Base-by-base conservation (phyloP, 108 stramenopile genomes). In the Discostella stelligeroides region DNA sequence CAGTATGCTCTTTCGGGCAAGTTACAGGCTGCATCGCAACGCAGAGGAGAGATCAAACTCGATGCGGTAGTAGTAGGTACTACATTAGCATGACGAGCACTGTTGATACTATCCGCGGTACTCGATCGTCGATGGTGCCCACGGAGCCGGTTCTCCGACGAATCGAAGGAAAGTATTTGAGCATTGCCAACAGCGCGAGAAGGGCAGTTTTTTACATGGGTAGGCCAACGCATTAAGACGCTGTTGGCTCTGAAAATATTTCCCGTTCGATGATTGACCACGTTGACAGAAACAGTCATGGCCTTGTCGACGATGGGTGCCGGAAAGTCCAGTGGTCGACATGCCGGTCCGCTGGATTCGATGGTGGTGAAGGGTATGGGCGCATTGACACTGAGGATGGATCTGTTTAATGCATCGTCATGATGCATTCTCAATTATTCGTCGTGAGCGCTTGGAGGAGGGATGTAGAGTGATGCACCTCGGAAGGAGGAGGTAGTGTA, bases 291-390 rank as follows among this genome's bases (percentile, higher is more conserved):
- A 47, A 58, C 27, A 14, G 73, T 74, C 0, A 51, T 53, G 24
- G 70, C 67, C 7, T 67, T 58, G 25, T 72, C 68, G 25, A 75
- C 73, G 43, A 49, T 75, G 2, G 79, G 79, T 1, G 73, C 70
- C 5, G 79, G 79, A 49, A 80, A 80, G 21, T 80, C 73, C 21
- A 80, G 60, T 6, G 79, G 79, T 10, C 61, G 60, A 7, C 55
- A 45, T 10, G 90, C 73, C 4, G 71, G 68, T 21, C 87, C 89
- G 21, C 60, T 50, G 15, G 73, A 21, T 37, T 70, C 69, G 18
- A 88, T 76, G 39, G 81, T 29, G 8, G 67, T 56, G 68, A 82
- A 90, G 28, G 83, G 81, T 21, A 74, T 57, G 50, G 49, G 57
- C 4, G 87, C 75, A 70, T 84, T 76, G 41, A 20, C 9, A 4